A percentile compares a stretch with the other conserved stretches of the same genome.
Conservation (phyloP, 2,329 filamentous ascomycete species). For the Torrubiella hemipterigena region DNA sequence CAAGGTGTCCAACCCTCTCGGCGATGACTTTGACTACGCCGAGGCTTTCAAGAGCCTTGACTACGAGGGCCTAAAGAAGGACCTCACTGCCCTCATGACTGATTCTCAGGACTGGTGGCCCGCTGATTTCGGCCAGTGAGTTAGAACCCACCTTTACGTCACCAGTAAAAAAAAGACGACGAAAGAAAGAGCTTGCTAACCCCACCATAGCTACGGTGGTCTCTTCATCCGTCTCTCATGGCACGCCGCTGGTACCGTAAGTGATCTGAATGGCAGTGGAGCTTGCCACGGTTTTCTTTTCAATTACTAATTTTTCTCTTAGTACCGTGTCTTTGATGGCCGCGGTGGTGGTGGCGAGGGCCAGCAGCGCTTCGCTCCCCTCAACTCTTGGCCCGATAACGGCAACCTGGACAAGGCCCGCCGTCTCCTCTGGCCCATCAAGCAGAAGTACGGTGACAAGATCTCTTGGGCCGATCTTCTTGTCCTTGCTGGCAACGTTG, state of each 20-base stretch:
- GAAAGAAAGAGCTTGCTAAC: too few relatives aligned
- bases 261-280: too few relatives aligned
- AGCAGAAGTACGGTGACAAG: constrained; percentile 75
- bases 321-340: constrained; percentile 60
- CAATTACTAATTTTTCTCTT: too few relatives aligned
- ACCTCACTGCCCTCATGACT: constrained; percentile 59
- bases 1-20: constrained; percentile 48
- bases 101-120: constrained; percentile 75
- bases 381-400: constrained; percentile 75
- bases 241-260: constrained; percentile 68
- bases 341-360: constrained; percentile 63
- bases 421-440: constrained; percentile 68
- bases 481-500: constrained; percentile 65
- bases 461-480: constrained; percentile 70
- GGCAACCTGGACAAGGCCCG: constrained; percentile 69
- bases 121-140: constrained; percentile 70
- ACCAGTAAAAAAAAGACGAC: too few relatives aligned
- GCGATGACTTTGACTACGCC: constrained; percentile 58
- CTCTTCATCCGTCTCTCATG: constrained; percentile 73
- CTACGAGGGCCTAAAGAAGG: constrained; percentile 62
- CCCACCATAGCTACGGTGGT: constrained; percentile 74
- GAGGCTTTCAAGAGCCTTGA: constrained; percentile 57
- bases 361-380: constrained; percentile 68
- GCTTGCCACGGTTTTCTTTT: too few relatives aligned
- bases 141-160: too few relatives aligned